Conservation (phyloP, 78 protist species). For the Dictyostelium capitatum region DNA sequence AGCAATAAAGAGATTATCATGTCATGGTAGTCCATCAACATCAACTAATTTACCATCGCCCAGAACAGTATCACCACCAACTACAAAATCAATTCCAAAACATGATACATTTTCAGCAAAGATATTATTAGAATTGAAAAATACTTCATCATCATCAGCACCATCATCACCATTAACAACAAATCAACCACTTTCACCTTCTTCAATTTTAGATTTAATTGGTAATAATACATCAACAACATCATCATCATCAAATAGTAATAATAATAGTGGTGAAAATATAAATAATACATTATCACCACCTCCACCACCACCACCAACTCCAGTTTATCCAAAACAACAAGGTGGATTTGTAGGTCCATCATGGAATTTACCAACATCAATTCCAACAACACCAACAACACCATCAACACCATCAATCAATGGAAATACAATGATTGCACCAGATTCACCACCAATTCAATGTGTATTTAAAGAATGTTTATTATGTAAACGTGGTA, state of each 20-base stretch:
- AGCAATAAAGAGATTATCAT: neutral
- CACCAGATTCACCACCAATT: neutral
- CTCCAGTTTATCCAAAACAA: neutral
- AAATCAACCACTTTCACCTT: constrained; percentile 50
- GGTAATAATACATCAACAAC: neutral
- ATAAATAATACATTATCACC: neutral
- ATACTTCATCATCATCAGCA: constrained; percentile 38
- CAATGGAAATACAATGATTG: too few relatives aligned
- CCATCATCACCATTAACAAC: constrained; percentile 61
- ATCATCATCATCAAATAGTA: neutral
- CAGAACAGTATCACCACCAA: constrained; percentile 6
- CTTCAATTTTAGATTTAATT: neutral
- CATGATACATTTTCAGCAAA: constrained; percentile 59
- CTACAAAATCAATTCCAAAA: neutral
- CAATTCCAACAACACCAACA: neutral
- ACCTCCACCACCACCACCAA: constrained; percentile 13
- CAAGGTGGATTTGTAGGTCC: neutral
- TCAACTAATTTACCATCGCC: neutral
- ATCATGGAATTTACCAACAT: constrained; percentile 1
- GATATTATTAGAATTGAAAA: constrained; percentile 66
- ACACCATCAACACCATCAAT: neutral
- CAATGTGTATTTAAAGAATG: constrained; percentile 63
- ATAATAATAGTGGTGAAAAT: neutral
- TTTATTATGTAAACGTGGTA: constrained; percentile 56
- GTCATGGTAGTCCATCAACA: constrained; percentile 20